Base-by-base conservation (phyloP, 2,329 filamentous ascomycete species). In the Aspergillus niger region DNA sequence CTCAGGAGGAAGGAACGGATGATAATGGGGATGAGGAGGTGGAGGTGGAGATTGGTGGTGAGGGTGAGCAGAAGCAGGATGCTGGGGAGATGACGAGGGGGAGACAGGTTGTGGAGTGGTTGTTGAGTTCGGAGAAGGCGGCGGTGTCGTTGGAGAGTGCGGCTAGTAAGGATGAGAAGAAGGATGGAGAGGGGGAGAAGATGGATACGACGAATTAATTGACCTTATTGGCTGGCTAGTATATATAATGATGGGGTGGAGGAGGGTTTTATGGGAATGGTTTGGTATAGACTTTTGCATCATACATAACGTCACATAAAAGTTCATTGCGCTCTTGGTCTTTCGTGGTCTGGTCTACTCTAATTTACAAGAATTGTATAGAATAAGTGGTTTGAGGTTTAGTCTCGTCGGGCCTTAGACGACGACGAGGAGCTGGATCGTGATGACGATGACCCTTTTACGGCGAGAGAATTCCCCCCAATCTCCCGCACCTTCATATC, bases 401-500 rank as follows among this genome's bases (percentile, higher is more conserved):
- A 60, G 49, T 62, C 53, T n/a, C 53, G 57, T 57, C 64, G 59
- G 10, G 43, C 41, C 47, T 65, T 67, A 15, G 22, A 28, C n/a
- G 59, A 57, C 17, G 58, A 57, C 22, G 57, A 50, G n/a, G 58
- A 53, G 17, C 62, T 61, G 26, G 52, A 43, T 8, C 36, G 51
- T 10, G 20, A 41, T 8, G 36, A 53, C 2, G 51, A 53, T 5
- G 41, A 3, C 15, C 24, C 17, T 8, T 24, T 24, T 1, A 43
- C 17, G 20, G 52, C n/a, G 24, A 43, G 39, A 1, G 55, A 55
- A 15, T 59, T 58, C 11, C 59, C 24, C 39, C 74, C 65, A 51
- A 85, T 80, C 68, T 87, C 86, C 65, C 86, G 82, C 26, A 96
- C 94, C 54, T 88, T 91, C 83, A 94, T 94, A 73, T 98, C 91